Evolutionary conservation across 305 asterid species (phyloP).

Genomic region (Plantago rigida): DNA sequence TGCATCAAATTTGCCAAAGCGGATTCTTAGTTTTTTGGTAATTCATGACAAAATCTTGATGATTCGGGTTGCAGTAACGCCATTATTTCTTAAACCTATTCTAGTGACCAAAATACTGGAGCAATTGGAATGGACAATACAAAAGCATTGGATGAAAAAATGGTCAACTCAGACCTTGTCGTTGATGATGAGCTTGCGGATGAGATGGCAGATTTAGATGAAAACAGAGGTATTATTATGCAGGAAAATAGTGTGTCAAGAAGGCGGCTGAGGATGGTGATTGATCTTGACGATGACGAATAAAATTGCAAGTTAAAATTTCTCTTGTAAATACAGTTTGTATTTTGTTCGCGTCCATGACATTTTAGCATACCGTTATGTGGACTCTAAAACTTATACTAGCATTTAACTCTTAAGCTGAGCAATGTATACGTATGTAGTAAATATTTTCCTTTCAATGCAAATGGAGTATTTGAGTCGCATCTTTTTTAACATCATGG

Average conservation of each 20-base stretch:
- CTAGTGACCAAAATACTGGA: slow-evolving; percentile 29
- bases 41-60: no score
- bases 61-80: background rate
- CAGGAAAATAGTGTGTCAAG: slow-evolving; percentile 35
- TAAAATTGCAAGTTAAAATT: slow-evolving; percentile 17
- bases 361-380: no score
- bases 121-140: slow-evolving; percentile 23
- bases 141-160: slow-evolving; percentile 24
- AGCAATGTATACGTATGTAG: no score
- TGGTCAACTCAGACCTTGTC: slow-evolving; percentile 23
- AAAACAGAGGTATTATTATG: slow-evolving; percentile 23
- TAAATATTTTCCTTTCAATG: no score
- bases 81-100: slow-evolving; percentile 14
- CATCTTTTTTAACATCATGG: no score
- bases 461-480: no score
- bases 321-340: background rate
- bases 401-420: no score
- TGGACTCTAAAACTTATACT: no score
- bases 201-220: slow-evolving; percentile 47
- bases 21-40: no score
- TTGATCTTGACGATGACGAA: slow-evolving; percentile 67
- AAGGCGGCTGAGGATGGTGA: slow-evolving; percentile 62
- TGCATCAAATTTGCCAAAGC: no score
- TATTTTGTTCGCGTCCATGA: background rate
- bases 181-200: slow-evolving; percentile 31